Evolutionary conservation across 2,329 filamentous ascomycete species (phyloP), one percentile per base, ranked within the genome.

Genomic region (Nemania diffusa): DNA sequence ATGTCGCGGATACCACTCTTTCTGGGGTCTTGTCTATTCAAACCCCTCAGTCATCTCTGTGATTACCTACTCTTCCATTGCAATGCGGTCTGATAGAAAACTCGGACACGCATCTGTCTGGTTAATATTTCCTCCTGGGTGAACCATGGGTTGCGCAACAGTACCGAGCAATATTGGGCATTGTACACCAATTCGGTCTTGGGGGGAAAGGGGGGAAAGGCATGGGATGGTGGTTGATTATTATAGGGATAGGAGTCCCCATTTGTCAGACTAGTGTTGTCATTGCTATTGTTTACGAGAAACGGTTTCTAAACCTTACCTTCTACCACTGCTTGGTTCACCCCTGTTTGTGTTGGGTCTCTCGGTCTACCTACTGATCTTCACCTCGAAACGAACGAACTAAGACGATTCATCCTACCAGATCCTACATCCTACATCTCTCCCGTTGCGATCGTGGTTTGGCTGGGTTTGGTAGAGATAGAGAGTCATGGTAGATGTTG

Each of bases 131-230:
- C 15, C 44, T n/a, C 17, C 5, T 51, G n/a, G 52, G n/a, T 46
- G 46, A 57, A 55, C 51, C 32, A 57, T 51, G 56, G 52, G 22
- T 62, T 58, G 40, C 53, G 53, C 55, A 59, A 50, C 51, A 26
- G 26, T 52, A 51, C 57, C 27, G 20, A 32, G 27, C 20, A 3
- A 65, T 57, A 7, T 46, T 57, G 52, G 65, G 34, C 55, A 44
- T 50, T 68, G 55, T 62, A 62, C 58, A 69, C 27, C 63, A 57
- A 57, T 51, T 42, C 26, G 57, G 57, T 20, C 51, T 51, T 15
- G 17, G 40, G 44, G 40, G 27, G 50, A n/a, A 40, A 42, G 50
- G 48, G 50, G 50, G 2, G 46, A 32, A 29, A 7, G 42, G 52
- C 40, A 22, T 22, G 13, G 3, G 57, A 29, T 24, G 24, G 20